Base-by-base conservation (phyloP, 345 rosid species). In the Physaria fendleri region DNA sequence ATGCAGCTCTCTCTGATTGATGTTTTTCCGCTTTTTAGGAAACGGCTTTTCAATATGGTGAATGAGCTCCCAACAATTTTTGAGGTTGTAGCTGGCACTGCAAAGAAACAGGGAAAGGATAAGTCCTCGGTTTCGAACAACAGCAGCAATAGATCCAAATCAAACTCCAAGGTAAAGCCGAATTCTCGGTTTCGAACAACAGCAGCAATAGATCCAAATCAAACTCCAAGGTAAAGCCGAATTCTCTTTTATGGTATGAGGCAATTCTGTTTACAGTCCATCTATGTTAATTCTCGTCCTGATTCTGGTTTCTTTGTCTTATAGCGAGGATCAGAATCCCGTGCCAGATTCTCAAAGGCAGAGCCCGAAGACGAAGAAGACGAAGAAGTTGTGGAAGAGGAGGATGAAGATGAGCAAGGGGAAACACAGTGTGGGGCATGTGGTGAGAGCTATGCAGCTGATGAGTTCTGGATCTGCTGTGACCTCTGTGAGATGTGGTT, bases 381-480 rank as follows among this genome's bases (percentile, higher is more conserved):
- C 2, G 88, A 80, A 44, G 72, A 59, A 28, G 85, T 54, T 13
- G 16, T 62, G 27, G 88, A 77, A 15, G 91, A 84, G 48, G 89
- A 78, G 8, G 89, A 82, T 1, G 90, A 81, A 0, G 85, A 83
- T 15, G 67, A 72, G 60, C 66, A 65, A 65, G 63, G 66, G 12
- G 71, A 71, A 6, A 65, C 71, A 9, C 55, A 57, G 23, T 71
- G 75, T 45, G 71, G 71, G n/a, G 71, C 71, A 21, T 88, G 94
- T 59, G 87, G 88, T 18, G 88, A 85, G 74, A 85, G 80, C 75
- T 85, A 82, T 51, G 94, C 74, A 5, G 12, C 81, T 1, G 85
- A 81, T 44, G 93, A 85, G 53, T 88, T 88, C 78, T 88, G 93
- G 96, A 88, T 88, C 30, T 83, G 84, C 60, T 88, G 96, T 18